Evolutionary conservation across 495 filamentous ascomycete genomes (phyloP).

Genomic region (Apodospora peruviana): DNA sequence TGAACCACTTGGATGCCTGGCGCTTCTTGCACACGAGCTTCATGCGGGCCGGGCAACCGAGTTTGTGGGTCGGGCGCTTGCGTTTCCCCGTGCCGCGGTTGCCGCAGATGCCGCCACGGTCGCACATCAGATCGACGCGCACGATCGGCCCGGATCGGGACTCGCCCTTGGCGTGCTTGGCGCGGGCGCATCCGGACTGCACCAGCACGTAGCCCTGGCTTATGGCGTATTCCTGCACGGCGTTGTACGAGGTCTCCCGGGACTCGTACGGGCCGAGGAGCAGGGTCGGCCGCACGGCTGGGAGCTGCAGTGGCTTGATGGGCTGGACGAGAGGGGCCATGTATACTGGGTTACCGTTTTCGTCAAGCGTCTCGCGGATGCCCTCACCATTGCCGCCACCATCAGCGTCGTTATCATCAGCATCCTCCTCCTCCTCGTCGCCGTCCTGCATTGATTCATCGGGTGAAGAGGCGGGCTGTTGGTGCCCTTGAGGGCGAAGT

Average conservation of each 20-base stretch:
- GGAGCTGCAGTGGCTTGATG: constrained; percentile 15
- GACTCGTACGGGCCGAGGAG: constrained; percentile 22
- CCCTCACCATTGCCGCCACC: neutral
- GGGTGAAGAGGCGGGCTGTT: neutral
- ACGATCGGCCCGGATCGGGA: constrained; percentile 9
- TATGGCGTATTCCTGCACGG: constrained; percentile 22
- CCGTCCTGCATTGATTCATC: constrained; percentile 1
- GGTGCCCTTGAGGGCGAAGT: neutral
- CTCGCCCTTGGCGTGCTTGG: constrained; percentile 11
- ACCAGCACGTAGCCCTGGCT: constrained; percentile 24
- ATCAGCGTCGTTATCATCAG: constrained; percentile 3
- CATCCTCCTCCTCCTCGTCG: constrained; percentile 1
- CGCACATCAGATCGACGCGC: constrained; percentile 24
- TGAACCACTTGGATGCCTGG: constrained; percentile 25
- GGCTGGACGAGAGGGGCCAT: constrained; percentile 12
- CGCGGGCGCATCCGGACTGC: constrained; percentile 11
- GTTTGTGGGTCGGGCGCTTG: constrained; percentile 17
- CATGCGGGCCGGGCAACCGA: constrained; percentile 19
- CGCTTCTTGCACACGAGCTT: constrained; percentile 22
- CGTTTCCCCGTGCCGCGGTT: constrained; percentile 22
- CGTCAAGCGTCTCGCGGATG: neutral
- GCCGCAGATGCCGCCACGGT: constrained; percentile 20
- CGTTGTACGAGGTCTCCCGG: constrained; percentile 8
- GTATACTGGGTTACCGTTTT: neutral
- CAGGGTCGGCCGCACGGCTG: constrained; percentile 16